phyloP scores from a whole-genome alignment of 306 rosid genomes.

The Prunus davidiana region DNA sequence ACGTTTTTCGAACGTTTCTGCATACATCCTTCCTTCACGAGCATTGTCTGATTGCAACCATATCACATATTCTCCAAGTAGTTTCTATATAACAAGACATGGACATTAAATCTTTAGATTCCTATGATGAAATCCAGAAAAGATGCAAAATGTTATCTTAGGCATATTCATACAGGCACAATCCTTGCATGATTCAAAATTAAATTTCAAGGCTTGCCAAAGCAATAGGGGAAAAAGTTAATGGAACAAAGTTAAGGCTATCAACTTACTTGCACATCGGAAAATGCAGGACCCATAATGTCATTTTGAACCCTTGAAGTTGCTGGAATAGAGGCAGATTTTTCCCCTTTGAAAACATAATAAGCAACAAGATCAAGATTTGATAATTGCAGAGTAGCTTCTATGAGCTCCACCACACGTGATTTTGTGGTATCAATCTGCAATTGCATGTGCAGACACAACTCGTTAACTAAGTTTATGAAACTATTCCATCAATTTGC shows the following conservation, averaged over 20 bases:
- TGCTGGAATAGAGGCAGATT: slow-evolving; percentile 45
- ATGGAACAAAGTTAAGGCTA: slow-evolving; percentile 11
- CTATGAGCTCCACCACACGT: slow-evolving; percentile 65
- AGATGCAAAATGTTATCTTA: not conserved
- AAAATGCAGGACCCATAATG: slow-evolving; percentile 64
- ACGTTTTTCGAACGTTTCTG: slow-evolving; percentile 58
- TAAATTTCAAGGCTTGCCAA: not conserved
- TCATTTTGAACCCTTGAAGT: slow-evolving; percentile 76
- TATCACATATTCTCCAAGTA: slow-evolving; percentile 59
- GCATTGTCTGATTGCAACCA: slow-evolving; percentile 68
- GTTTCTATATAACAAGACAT: slow-evolving; percentile 44
- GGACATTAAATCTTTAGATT: not conserved
- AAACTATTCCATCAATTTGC: slow-evolving; percentile 4
- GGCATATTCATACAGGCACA: not conserved
- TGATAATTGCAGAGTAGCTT: slow-evolving; percentile 69
- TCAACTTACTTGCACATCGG: slow-evolving; percentile 64
- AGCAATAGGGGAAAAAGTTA: slow-evolving; percentile 12
- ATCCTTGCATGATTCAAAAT: not conserved
- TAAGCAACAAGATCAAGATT: slow-evolving; percentile 75
- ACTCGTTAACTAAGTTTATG: slow-evolving; percentile 13
- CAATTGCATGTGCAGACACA: slow-evolving; percentile 22
- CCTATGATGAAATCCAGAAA: slow-evolving; percentile 9
- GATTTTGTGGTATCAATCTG: slow-evolving; percentile 82
- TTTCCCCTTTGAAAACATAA: slow-evolving; percentile 73
- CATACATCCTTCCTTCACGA: slow-evolving; percentile 64